These are phyloP conservation scores for Grosmannia huntii DNA, from an alignment of 2,329 filamentous ascomycete species.

Conservation along the genomic window DNA sequence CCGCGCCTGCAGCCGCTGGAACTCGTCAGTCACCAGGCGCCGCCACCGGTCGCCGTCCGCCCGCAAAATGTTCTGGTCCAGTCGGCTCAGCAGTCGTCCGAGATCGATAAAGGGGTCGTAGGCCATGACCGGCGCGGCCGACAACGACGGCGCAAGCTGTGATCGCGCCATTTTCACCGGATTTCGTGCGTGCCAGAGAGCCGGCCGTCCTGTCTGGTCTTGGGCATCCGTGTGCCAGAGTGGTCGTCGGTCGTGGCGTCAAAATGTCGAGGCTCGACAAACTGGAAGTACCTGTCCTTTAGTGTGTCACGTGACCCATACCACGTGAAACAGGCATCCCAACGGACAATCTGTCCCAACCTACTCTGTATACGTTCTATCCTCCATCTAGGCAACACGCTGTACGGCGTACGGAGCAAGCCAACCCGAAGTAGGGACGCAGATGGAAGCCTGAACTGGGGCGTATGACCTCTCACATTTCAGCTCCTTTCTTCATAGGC, in stretches of 20 bases:
- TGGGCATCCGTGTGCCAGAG: not conserved
- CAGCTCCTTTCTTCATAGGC: too few relatives aligned
- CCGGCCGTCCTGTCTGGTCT: not conserved
- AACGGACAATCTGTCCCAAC: too few relatives aligned
- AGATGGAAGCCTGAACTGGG: too few relatives aligned
- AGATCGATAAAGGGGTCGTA: conserved; percentile 37
- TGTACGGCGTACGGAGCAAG: too few relatives aligned
- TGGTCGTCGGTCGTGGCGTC: not conserved
- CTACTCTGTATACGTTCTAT: too few relatives aligned
- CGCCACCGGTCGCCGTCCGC: conserved; percentile 46
- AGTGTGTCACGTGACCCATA: not conserved
- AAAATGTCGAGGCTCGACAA: not conserved
- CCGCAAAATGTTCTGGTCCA: conserved; percentile 53
- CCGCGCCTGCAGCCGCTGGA: conserved; percentile 47
- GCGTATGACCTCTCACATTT: too few relatives aligned
- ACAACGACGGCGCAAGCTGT: conserved; percentile 1
- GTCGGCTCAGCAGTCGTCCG: conserved; percentile 48
- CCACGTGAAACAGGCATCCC: too few relatives aligned
- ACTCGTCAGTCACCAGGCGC: conserved; percentile 46
- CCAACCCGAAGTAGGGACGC: too few relatives aligned
- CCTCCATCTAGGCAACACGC: too few relatives aligned
- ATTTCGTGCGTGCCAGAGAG: not conserved
- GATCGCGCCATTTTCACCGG: conserved; percentile 4
- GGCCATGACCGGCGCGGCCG: not conserved
- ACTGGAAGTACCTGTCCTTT: not conserved